Conservation (phyloP, 352 stramenopile species). For the Thraustotheca clavata region DNA sequence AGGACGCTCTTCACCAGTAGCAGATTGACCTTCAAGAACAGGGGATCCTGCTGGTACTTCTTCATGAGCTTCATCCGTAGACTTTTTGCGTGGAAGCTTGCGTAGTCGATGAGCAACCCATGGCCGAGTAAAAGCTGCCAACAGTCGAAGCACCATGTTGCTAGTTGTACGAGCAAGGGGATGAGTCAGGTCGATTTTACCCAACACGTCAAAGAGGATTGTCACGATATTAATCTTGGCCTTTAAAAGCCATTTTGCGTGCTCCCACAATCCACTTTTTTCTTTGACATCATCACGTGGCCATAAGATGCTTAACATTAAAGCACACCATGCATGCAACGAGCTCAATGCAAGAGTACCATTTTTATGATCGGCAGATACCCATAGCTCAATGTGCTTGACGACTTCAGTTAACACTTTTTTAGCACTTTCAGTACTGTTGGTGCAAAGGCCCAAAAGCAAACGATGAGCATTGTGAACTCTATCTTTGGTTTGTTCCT, state of each 20-base stretch:
- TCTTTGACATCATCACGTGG: slow-evolving; percentile 27
- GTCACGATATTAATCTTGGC: slow-evolving; percentile 72
- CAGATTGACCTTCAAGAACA: neutral
- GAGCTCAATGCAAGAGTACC: slow-evolving; percentile 50
- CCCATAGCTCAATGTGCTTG: slow-evolving; percentile 58
- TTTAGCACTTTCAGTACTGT: slow-evolving; percentile 70
- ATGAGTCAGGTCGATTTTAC: slow-evolving; percentile 69
- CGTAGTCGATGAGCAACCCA: slow-evolving; percentile 70
- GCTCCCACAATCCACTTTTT: slow-evolving; percentile 7
- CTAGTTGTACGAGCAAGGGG: slow-evolving; percentile 65
- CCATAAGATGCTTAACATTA: slow-evolving; percentile 86
- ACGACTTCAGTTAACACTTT: slow-evolving; percentile 67
- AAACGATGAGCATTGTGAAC: slow-evolving; percentile 61
- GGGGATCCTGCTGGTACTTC: neutral
- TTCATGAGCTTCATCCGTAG: slow-evolving; percentile 25
- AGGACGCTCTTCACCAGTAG: neutral
- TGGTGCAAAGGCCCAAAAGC: slow-evolving; percentile 50
- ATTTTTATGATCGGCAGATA: slow-evolving; percentile 18
- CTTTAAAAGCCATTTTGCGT: slow-evolving; percentile 29
- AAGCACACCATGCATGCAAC: slow-evolving; percentile 72
- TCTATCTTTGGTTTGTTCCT: slow-evolving; percentile 43
- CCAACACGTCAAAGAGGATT: slow-evolving; percentile 60
- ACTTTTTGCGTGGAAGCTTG: slow-evolving; percentile 27
- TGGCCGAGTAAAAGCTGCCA: slow-evolving; percentile 68
- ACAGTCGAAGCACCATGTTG: slow-evolving; percentile 67